These are phyloP conservation scores for Chimonanthus salicifolius DNA, from an alignment of 164 flowering plant genomes.

Conservation along the genomic window DNA sequence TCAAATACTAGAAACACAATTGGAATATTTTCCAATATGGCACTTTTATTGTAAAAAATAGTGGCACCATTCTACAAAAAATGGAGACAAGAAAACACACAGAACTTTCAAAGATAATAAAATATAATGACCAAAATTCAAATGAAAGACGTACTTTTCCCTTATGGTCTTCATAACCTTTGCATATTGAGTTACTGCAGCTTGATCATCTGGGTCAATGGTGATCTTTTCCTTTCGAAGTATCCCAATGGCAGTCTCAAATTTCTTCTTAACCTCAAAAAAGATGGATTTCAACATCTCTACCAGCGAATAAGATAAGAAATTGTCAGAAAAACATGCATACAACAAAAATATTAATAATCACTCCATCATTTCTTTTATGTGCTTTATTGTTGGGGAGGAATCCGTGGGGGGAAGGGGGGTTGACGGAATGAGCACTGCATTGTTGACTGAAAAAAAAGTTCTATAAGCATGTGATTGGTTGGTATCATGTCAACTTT, in stretches of 20 bases:
- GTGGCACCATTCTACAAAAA: not conserved
- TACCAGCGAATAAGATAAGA: conserved; percentile 19
- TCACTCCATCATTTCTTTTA: too few species aligned
- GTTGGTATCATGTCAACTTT: too few species aligned
- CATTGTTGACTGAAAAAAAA: too few species aligned
- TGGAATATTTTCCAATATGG: not conserved
- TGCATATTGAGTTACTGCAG: conserved; percentile 84
- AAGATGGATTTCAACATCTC: conserved; percentile 91
- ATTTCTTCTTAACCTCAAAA: conserved; percentile 81
- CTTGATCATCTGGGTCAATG: conserved; percentile 81
- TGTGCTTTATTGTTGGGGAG: too few species aligned
- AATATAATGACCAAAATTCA: not conserved
- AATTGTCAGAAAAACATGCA: conserved; percentile 13
- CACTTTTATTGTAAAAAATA: too few species aligned
- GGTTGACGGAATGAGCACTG: too few species aligned
- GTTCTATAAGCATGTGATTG: too few species aligned
- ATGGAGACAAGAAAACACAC: too few species aligned
- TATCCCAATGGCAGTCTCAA: conserved; percentile 76
- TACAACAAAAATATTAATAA: too few species aligned
- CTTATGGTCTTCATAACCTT: conserved; percentile 82
- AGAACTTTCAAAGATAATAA: not conserved
- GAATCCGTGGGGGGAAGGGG: too few species aligned
- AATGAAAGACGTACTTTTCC: conserved; percentile 52
- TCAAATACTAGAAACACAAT: not conserved
- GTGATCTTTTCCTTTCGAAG: conserved; percentile 86